phyloP scores from a whole-genome alignment of 2,329 filamentous ascomycete species.

The Botrytis porri region DNA sequence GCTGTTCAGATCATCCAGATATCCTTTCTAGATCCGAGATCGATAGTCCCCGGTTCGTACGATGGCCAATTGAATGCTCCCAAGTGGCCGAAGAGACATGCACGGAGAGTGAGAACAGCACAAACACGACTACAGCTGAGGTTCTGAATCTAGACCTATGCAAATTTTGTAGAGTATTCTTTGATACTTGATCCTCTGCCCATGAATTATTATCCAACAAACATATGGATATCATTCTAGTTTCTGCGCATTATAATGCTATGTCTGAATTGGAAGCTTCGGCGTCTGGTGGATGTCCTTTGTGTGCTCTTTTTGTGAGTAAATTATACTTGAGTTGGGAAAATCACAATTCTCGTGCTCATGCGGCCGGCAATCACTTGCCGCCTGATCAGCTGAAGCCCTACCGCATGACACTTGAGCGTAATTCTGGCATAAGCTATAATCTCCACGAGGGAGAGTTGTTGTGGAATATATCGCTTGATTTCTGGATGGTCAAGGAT shows the following conservation, averaged over 20 bases:
- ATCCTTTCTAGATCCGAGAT: no score
- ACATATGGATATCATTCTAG: rapidly evolving
- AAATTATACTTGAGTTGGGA: not conserved
- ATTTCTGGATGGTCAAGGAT: not conserved
- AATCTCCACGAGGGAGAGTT: no score
- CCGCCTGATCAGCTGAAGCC: not conserved
- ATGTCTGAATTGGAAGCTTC: not conserved
- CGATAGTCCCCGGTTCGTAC: rapidly evolving
- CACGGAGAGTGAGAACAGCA: not conserved
- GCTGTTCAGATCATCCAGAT: rapidly evolving
- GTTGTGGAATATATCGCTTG: not conserved
- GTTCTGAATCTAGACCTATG: not conserved
- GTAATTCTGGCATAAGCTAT: no score
- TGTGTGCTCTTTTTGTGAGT: not conserved
- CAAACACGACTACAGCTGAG: rapidly evolving
- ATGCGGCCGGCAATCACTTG: rapidly evolving
- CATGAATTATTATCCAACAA: rapidly evolving
- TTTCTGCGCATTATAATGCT: not conserved
- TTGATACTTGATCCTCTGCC: not conserved
- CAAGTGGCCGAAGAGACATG: rapidly evolving
- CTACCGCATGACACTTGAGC: no score
- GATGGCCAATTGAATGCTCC: not conserved
- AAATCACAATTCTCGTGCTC: not conserved
- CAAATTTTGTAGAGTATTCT: not conserved
- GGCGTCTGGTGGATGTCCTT: not conserved